A percentile compares a stretch with the other conserved stretches of the same genome.
Conservation (phyloP, 2,329 filamentous ascomycete species). For the Apiospora marii region DNA sequence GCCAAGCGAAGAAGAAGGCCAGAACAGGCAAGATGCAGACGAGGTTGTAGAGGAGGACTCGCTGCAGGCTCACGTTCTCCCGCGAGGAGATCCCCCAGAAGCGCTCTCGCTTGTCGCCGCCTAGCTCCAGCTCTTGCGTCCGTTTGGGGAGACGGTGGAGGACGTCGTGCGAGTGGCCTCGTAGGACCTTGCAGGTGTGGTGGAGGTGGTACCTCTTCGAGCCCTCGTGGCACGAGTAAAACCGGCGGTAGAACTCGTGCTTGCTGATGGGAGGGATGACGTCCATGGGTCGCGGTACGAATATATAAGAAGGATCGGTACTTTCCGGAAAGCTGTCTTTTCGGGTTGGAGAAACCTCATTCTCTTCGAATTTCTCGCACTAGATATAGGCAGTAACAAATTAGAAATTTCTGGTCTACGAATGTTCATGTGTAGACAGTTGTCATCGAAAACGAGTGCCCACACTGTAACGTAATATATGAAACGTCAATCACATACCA, state of each 20-base stretch:
- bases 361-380: neutral
- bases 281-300: neutral
- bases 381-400: neutral
- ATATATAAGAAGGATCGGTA: neutral
- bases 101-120: neutral
- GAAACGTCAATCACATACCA: neutral
- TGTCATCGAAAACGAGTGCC: too few relatives aligned
- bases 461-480: neutral
- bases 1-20: neutral
- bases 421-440: too few relatives aligned
- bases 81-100: neutral
- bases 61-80: neutral
- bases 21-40: neutral
- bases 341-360: neutral
- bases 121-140: neutral
- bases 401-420: too few relatives aligned
- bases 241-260: neutral
- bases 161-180: neutral
- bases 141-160: neutral
- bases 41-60: neutral
- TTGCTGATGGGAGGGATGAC: neutral
- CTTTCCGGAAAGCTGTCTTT: neutral
- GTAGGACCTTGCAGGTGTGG: neutral
- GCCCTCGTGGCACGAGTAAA: neutral
- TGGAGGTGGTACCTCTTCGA: neutral